Evolutionary conservation across 176 grass and related monocot species (phyloP).

Genomic region (Pontederia paniculata): DNA sequence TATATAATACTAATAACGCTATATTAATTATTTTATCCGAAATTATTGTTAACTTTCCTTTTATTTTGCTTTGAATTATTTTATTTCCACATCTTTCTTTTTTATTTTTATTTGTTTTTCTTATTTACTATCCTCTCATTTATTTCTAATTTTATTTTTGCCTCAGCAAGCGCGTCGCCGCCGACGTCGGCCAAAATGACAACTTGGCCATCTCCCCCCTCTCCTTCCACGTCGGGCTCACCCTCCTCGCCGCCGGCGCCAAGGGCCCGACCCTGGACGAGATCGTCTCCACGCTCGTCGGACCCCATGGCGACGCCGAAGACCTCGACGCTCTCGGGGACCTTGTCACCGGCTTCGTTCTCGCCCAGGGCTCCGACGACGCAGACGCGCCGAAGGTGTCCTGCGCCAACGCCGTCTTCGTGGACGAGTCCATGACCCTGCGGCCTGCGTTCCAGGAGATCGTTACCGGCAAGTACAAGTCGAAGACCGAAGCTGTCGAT

Average conservation of each 20-base stretch:
- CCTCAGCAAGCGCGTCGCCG: slow-evolving; percentile 29
- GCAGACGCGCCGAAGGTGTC: too few species aligned
- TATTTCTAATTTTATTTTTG: too few species aligned
- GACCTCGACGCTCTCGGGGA: slow-evolving; percentile 8
- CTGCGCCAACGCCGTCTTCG: neutral
- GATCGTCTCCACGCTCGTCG: slow-evolving; percentile 26
- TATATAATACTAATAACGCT: too few species aligned
- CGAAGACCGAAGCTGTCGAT: slow-evolving; percentile 25
- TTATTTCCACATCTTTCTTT: too few species aligned
- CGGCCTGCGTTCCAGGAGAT: slow-evolving; percentile 32
- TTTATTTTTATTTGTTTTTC: too few species aligned
- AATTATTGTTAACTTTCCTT: too few species aligned
- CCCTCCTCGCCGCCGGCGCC: too few species aligned
- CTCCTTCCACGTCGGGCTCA: too few species aligned
- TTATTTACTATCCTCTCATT: slow-evolving; percentile 27
- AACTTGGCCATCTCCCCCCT: too few species aligned
- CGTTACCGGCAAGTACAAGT: slow-evolving; percentile 25
- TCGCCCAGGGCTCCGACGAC: slow-evolving; percentile 1
- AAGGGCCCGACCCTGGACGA: slow-evolving; percentile 25
- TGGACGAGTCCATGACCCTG: slow-evolving; percentile 29
- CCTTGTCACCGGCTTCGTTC: neutral
- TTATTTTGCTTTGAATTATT: too few species aligned
- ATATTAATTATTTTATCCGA: too few species aligned
- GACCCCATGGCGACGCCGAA: slow-evolving; percentile 14
- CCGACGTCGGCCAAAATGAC: slow-evolving; percentile 26